phyloP scores from a whole-genome alignment of 1,284 basidiomycete species.

The Apiotrichum mycotoxinovorans region DNA sequence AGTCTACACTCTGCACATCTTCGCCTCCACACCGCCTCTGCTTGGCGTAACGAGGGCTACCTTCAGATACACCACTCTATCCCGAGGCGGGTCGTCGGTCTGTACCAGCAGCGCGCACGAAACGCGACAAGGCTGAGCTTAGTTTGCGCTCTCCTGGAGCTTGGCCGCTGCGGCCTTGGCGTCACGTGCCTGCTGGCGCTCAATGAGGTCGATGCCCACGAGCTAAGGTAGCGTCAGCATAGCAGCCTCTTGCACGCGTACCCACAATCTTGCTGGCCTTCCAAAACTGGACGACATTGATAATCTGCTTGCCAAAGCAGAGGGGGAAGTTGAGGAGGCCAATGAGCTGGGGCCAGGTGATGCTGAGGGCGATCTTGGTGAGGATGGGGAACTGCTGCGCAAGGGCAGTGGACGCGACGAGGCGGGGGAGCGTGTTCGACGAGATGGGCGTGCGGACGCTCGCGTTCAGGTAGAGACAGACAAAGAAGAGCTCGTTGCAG shows the following conservation, averaged over 20 bases:
- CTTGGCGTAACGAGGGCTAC: no score
- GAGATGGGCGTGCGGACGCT: conserved; percentile 60
- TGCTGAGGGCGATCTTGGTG: conserved; percentile 36
- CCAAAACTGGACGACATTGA: conserved; percentile 97
- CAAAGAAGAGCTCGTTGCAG: conserved; percentile 96
- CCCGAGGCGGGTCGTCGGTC: no score
- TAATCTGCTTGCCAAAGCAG: conserved; percentile 81
- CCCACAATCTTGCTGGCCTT: conserved; percentile 86
- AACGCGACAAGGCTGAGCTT: background rate
- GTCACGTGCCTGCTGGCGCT: conserved; percentile 66
- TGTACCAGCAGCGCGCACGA: no score
- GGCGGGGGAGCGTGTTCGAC: conserved; percentile 28
- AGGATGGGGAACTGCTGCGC: conserved; percentile 21
- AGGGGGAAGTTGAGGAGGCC: conserved; percentile 67
- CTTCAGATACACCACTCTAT: no score
- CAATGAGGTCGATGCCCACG: conserved; percentile 81
- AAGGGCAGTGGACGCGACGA: conserved; percentile 27
- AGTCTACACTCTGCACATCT: no score
- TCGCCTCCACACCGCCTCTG: no score
- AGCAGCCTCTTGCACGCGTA: conserved; percentile 1
- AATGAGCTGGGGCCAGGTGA: conserved; percentile 77
- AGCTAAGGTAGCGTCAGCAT: conserved; percentile 50
- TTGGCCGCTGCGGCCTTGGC: background rate
- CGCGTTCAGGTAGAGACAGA: conserved; percentile 90
- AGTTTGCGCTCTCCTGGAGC: background rate